Evolutionary conservation across 805 yeast genomes (phyloP), one percentile per base, ranked within the genome.

Genomic region (Saccharomycopsis vini): DNA sequence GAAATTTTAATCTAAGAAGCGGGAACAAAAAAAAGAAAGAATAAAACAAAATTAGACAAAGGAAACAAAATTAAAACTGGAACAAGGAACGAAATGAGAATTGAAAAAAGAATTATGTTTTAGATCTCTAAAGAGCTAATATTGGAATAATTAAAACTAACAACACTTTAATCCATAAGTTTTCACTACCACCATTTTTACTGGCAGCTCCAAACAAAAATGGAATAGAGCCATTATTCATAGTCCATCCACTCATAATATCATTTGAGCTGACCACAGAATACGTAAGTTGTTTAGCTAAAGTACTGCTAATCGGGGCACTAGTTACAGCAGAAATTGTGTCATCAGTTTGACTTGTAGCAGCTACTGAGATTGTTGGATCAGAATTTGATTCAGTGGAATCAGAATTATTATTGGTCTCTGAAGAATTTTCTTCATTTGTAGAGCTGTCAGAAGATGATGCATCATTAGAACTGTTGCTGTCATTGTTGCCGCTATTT

Each of bases 201-300:
- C 18, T 7, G 15, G 23, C 38, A 20, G 23, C 38, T 9, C 23
- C 23, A 35, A 6, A 10, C n/a, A 41, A 41, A n/a, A 36, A 42
- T 12, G 40, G 36, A 30, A 42, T 37, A 7, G 41, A 36, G 3
- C 40, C 37, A 24, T 36, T 42, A 2, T 36, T 42, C 32, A 42
- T 23, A 10, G 23, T 28, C 36, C 36, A 42, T 9, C 28, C 40
- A 19, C 40, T 37, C 18, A 37, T 22, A 9, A 37, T 26, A 26
- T 26, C 18, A 21, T 13, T 19, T 9, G 13, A 12, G 13, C 30
- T 21, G 12, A 16, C 5, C 28, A 37, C 40, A 19, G 33, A 21
- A 19, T 37, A 37, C 10, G 40, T 37, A 10, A 37, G 7, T 22
- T 37, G 40, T 15, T 35, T 21, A 12, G 20, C 23, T 16, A 37